Evolutionary conservation across 2,329 filamentous ascomycete species (phyloP).

Genomic region (Xylaria sp.): DNA sequence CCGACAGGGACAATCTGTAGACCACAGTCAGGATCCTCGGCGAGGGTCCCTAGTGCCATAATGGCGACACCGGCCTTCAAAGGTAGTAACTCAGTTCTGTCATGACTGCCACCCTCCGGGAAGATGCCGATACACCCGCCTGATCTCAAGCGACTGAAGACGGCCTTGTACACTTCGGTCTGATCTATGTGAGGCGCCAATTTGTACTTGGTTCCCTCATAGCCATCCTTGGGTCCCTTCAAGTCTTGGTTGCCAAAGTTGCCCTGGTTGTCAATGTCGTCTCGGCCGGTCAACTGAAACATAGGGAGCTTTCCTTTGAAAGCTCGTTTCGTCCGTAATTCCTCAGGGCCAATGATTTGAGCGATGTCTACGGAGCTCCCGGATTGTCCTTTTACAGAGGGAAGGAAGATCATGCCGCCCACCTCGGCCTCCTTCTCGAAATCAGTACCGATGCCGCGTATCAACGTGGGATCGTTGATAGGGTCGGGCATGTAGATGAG

Average conservation of each 20-base stretch:
- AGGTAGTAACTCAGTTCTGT: conserved; percentile 89
- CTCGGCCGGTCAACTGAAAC: conserved; percentile 83
- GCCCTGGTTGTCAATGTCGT: conserved; percentile 75
- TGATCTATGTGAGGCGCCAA: conserved; percentile 94
- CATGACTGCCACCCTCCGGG: conserved; percentile 95
- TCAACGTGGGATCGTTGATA: conserved; percentile 81
- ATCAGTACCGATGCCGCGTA: conserved; percentile 82
- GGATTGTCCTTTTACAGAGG: conserved; percentile 79
- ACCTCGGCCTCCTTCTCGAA: conserved; percentile 82
- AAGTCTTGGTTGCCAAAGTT: conserved; percentile 67
- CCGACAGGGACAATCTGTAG: conserved; percentile 95
- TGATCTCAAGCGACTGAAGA: conserved; percentile 83
- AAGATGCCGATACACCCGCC: conserved; percentile 97
- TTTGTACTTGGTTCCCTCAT: conserved; percentile 84
- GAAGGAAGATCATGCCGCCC: conserved; percentile 87
- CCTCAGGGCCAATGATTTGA: conserved; percentile 81
- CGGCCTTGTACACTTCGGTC: conserved; percentile 90
- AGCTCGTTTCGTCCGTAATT: conserved; percentile 86
- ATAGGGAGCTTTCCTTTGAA: conserved; percentile 82
- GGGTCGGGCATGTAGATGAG: conserved; percentile 91
- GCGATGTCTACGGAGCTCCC: conserved; percentile 86
- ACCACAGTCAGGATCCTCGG: conserved; percentile 85
- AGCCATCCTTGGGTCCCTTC: conserved; percentile 68
- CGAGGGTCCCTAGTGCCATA: conserved; percentile 93
- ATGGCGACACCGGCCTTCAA: conserved; percentile 97